Conservation (phyloP, 176 grass and related monocot genomes). For the Melocanna baccifera region DNA sequence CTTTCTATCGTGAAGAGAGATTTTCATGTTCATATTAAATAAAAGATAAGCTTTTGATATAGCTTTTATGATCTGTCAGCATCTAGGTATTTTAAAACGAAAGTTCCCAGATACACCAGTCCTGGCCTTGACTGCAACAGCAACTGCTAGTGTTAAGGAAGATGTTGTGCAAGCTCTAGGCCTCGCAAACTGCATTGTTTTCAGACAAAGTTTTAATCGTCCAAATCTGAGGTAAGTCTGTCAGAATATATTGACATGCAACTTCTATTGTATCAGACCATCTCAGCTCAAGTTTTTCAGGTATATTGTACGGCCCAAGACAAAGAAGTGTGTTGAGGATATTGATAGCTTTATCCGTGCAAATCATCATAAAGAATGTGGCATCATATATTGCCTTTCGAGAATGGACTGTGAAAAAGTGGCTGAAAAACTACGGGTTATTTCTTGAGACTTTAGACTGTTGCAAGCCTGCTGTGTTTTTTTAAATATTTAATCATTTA, state of each 20-base stretch:
- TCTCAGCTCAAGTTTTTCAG: constrained; percentile 52
- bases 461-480: not conserved
- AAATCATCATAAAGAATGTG: constrained; percentile 78
- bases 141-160: constrained; percentile 85
- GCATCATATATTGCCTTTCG: constrained; percentile 74
- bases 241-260: constrained; percentile 17
- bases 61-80: constrained; percentile 42
- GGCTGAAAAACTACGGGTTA: constrained; percentile 71
- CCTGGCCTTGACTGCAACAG: constrained; percentile 86
- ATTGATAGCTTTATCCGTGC: constrained; percentile 67
- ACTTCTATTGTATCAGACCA: not conserved
- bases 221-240: constrained; percentile 71
- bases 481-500: not conserved
- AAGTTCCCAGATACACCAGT: constrained; percentile 73
- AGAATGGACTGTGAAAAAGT: constrained; percentile 98
- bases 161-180: constrained; percentile 95
- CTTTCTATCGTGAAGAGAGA: not conserved
- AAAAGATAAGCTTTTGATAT: constrained; percentile 13
- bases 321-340: constrained; percentile 89
- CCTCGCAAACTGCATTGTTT: constrained; percentile 80
- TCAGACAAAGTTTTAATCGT: constrained; percentile 94
- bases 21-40: constrained; percentile 10
- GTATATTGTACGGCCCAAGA: constrained; percentile 68
- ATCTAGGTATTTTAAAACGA: constrained; percentile 79
- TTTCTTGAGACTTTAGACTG: constrained; percentile 21